Base-by-base conservation (phyloP, 805 yeast genomes). In the Cyberlindnera maritima region DNA sequence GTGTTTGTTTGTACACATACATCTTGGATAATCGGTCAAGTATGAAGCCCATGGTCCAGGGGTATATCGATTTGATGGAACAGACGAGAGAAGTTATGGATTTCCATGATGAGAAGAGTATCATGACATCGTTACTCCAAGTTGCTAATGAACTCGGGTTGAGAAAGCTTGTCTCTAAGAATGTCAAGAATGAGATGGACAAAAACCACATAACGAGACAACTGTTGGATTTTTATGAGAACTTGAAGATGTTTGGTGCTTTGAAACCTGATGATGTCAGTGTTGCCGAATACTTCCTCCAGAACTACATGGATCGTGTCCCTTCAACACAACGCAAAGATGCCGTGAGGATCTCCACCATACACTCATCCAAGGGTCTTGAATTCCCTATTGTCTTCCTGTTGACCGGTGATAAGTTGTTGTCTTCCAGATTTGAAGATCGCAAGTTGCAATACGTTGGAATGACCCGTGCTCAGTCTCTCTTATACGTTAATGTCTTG, bases 301-400 rank as follows among this genome's bases (percentile, higher is more conserved):
- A 62, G 17, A 61, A 63, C 12, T 62, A 65, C 46, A 49, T 54
- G 39, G 67, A 65, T 19, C 56, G 65, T 21, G 33, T 61, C 43
- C 51, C 72, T 55, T 29, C 55, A 46, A 18, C 55, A 39, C 38
- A 61, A 52, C 37, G 59, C 43, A 50, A 66, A 49, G 49, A 62
- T 34, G 60, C 70, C 15, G 66, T 85, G 7, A 80, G 79, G 42
- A 54, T 85, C 1, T 80, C 89, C 0, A 86, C 92, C 0, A 76
- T 86, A 2, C 92, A 86, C 61, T 72, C 87, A 0, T 80, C 91
- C 1, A 86, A 86, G 55, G 92, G 94, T 0, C 61, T 84, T 4
- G 90, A 85, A 51, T 84, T 80, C 55, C 89, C 90, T 0, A 69
- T 83, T 12, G 88, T 83, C 1, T 84, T 85, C 61, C 37, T 49